phyloP scores from a whole-genome alignment of 495 filamentous ascomycete species.

The Penicillium macrosclerotiorum region DNA sequence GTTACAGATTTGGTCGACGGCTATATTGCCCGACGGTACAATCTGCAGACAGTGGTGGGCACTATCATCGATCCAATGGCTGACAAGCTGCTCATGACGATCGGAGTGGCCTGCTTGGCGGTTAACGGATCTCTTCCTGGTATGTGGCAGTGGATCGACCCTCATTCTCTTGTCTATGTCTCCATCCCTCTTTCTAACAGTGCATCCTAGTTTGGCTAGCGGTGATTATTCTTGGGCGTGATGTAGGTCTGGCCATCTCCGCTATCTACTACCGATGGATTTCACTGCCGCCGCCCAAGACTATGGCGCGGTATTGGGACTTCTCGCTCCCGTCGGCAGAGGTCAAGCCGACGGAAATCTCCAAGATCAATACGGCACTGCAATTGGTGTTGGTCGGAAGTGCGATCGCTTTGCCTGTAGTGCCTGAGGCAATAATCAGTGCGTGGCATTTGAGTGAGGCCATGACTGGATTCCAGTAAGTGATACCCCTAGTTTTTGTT shows the following conservation, averaged over 20 bases:
- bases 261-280: constrained; percentile 96
- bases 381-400: constrained; percentile 76
- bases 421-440: constrained; percentile 44
- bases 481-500: constrained; percentile 18
- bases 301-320: constrained; percentile 93
- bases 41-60: constrained; percentile 91
- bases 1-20: constrained; percentile 90
- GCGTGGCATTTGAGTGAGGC: constrained; percentile 51
- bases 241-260: constrained; percentile 79
- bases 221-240: constrained; percentile 82
- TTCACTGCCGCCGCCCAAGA: constrained; percentile 88
- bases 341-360: constrained; percentile 86
- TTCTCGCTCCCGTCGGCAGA: constrained; percentile 91
- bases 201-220: constrained; percentile 74
- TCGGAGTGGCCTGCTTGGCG: constrained; percentile 79
- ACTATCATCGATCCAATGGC: constrained; percentile 96
- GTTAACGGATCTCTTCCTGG: constrained; percentile 76
- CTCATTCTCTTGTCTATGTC: not conserved
- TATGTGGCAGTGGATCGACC: constrained; percentile 34
- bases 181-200: not conserved
- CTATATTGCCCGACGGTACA: constrained; percentile 83
- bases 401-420: constrained; percentile 70
- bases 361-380: constrained; percentile 83
- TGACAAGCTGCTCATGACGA: constrained; percentile 92
- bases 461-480: constrained; percentile 72